Base-by-base conservation (phyloP, 140 eudicot species). In the Flaveria floridana region DNA sequence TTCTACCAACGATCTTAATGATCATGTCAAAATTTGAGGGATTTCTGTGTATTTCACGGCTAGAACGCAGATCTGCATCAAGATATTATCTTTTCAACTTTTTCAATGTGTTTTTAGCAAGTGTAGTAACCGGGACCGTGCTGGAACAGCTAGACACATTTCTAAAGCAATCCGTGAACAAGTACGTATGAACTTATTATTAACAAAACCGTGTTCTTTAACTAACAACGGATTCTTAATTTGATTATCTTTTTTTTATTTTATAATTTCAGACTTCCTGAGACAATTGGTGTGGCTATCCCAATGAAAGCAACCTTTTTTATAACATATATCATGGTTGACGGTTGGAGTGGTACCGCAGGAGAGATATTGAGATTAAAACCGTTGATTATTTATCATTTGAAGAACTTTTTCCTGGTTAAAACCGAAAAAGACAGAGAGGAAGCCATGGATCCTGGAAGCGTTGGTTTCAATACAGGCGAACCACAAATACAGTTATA, bases 271-370 rank as follows among this genome's bases (percentile, higher is more conserved):
- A 90, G 96, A 20, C 84, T 90, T 20, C 89, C 95, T 0, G 76
- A 44, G 68, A 89, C 79, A 7, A 85, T 91, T 52, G 97, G 97
- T 15, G 94, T 91, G 42, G 86, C 97, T 9, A 87, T 91, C 53
- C 96, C 97, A 4, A 83, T 83, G 97, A 89, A 91, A 77, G 97
- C 97, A 48, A 86, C 97, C 10, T 91, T 91, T 81, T 91, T 91
- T 73, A 91, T 91, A 68, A 91, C 97, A 0, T 91, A 88, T 62
- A 84, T 91, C 56, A 89, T 91, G 97, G 88, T 91, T 15, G 97
- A 91, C 48, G 97, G 97, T 41, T 91, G 97, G 97, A 86, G 93
- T 46, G 96, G 97, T 34, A 81, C 87, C 16, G 97, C 97, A 0
- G 91, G 96, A 55, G 97, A 91, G 73, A 87, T 91, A 74, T 56